These are phyloP conservation scores for Thyridium curvatum DNA, from an alignment of 2,329 filamentous ascomycete genomes.

Conservation along the genomic window DNA sequence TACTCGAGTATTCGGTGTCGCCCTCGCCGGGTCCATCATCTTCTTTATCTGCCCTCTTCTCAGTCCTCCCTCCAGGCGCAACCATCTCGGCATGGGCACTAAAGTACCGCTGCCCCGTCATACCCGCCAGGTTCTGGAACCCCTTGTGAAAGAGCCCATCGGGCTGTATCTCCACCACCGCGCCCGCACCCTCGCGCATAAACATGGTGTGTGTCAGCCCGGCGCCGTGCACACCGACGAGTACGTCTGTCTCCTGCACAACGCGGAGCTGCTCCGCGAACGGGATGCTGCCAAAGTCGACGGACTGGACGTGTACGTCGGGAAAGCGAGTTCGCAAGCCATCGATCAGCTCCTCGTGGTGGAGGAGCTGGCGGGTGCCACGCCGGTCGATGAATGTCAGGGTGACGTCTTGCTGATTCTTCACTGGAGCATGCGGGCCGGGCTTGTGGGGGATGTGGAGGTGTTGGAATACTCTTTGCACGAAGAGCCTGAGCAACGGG, in stretches of 20 bases:
- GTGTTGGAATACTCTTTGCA: slow-evolving; percentile 20
- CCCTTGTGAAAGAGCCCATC: slow-evolving; percentile 23
- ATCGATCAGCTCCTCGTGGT: slow-evolving; percentile 19
- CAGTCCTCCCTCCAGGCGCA: too few relatives aligned
- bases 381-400: slow-evolving; percentile 29
- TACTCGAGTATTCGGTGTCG: too few relatives aligned
- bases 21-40: too few relatives aligned
- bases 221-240: slow-evolving; percentile 37
- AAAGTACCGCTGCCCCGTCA: slow-evolving; percentile 30
- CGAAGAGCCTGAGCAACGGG: slow-evolving; percentile 22
- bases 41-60: too few relatives aligned
- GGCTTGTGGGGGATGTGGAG: slow-evolving; percentile 13
- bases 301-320: slow-evolving; percentile 18
- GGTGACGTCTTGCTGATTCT: slow-evolving; percentile 5
- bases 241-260: slow-evolving; percentile 28
- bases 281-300: slow-evolving; percentile 31
- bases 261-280: slow-evolving; percentile 27
- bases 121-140: slow-evolving; percentile 33
- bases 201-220: slow-evolving; percentile 36
- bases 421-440: too few relatives aligned
- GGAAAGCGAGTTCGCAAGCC: slow-evolving; percentile 15
- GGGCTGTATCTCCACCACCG: slow-evolving; percentile 37
- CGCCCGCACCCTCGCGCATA: slow-evolving; percentile 20
- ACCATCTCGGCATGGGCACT: slow-evolving; percentile 17
- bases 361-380: slow-evolving; percentile 19